These are phyloP conservation scores for Ambrosiella cleistominuta DNA, from an alignment of 2,329 filamentous ascomycete genomes.

Conservation along the genomic window DNA sequence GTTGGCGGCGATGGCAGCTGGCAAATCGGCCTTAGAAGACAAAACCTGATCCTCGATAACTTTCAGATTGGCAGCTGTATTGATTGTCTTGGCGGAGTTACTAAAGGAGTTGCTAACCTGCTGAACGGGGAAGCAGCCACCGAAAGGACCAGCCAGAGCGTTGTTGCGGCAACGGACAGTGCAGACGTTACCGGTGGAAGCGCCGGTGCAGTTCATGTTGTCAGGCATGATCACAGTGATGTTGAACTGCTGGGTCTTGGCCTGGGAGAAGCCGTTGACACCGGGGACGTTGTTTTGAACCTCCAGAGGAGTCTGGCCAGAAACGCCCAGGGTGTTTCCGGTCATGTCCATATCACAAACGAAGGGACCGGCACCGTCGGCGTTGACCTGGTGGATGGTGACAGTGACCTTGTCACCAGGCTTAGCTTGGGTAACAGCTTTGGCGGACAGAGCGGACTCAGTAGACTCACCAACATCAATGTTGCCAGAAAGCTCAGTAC, in stretches of 20 bases:
- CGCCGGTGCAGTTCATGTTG: constrained; percentile 31
- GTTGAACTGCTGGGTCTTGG: constrained; percentile 36
- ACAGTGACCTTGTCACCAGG: constrained; percentile 26
- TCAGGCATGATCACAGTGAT: constrained; percentile 36
- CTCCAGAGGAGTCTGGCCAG: constrained; percentile 23
- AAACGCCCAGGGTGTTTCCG: constrained; percentile 24
- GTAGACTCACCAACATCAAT: constrained; percentile 43
- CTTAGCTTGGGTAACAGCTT: constrained; percentile 31
- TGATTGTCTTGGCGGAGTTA: constrained; percentile 29
- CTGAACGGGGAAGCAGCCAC: constrained; percentile 39
- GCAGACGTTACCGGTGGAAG: constrained; percentile 39
- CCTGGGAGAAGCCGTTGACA: constrained; percentile 37
- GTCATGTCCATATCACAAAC: constrained; percentile 34
- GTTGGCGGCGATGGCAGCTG: constrained; percentile 24
- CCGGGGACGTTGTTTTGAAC: constrained; percentile 44
- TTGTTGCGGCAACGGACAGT: constrained; percentile 43
- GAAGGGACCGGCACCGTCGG: constrained; percentile 37
- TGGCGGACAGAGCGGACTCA: constrained; percentile 30
- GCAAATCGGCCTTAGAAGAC: constrained; percentile 33
- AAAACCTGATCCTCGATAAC: constrained; percentile 30
- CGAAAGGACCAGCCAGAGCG: constrained; percentile 37
- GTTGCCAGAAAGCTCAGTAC: constrained; percentile 41
- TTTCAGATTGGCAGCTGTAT: constrained; percentile 28
- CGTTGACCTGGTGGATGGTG: constrained; percentile 36
- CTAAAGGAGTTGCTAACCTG: constrained; percentile 29